Conservation (phyloP, 176 grass and related monocot species). For the Carex cristatella region DNA sequence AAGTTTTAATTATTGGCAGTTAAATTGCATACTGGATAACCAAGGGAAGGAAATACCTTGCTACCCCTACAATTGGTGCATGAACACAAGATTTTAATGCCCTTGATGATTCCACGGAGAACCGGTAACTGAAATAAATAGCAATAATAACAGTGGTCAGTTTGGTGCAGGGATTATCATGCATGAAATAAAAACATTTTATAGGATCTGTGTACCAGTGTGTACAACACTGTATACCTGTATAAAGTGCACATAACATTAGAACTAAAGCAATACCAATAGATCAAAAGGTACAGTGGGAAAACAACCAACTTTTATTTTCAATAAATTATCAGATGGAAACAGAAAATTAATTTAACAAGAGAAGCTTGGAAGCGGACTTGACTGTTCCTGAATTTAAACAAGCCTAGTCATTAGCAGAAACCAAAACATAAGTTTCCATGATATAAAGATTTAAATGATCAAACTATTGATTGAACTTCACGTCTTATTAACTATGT, state of each 20-base stretch:
- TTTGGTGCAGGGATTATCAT: background rate
- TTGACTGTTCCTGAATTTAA: background rate
- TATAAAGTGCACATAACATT: background rate
- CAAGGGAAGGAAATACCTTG: conserved; percentile 8
- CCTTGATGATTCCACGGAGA: conserved; percentile 17
- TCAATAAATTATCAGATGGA: background rate
- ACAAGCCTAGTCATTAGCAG: background rate
- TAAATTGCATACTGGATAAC: background rate
- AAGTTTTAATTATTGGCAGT: background rate
- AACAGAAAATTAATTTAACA: background rate
- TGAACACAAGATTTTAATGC: conserved; percentile 17
- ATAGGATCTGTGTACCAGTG: background rate
- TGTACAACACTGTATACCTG: background rate
- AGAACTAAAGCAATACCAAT: background rate
- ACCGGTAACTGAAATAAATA: conserved; percentile 14
- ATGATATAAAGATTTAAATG: background rate
- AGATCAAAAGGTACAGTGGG: background rate
- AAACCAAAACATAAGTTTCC: background rate
- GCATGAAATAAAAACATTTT: background rate
- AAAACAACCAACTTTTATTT: background rate
- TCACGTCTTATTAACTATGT: background rate
- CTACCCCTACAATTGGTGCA: conserved; percentile 10
- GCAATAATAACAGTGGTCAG: background rate
- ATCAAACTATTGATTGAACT: background rate
- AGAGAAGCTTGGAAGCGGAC: background rate